phyloP scores from a whole-genome alignment of 1,284 basidiomycete species.

The Neolentinus lepideus region DNA sequence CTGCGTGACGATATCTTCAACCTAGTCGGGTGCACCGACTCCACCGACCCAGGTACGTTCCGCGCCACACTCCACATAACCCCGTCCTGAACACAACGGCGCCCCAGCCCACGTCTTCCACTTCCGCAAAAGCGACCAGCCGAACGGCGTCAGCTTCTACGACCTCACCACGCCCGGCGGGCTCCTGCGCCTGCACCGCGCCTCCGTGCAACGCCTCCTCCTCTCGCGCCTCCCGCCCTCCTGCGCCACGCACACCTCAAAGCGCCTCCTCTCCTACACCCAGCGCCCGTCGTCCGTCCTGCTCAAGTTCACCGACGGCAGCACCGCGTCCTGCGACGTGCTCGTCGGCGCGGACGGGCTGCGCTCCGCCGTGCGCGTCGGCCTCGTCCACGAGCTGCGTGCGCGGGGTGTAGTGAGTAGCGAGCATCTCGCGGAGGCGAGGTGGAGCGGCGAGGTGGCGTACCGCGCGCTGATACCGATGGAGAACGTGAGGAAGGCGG shows the following conservation, averaged over 20 bases:
- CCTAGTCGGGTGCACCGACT: neutral
- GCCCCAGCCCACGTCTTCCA: constrained; percentile 21
- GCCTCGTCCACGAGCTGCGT: neutral
- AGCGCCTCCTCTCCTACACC: constrained; percentile 31
- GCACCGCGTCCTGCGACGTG: neutral
- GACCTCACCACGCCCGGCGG: constrained; percentile 27
- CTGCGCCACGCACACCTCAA: constrained; percentile 26
- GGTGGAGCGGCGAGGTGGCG: constrained; percentile 31
- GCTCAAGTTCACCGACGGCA: neutral
- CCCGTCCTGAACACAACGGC: neutral
- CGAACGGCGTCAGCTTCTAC: constrained; percentile 21
- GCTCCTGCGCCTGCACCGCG: constrained; percentile 32
- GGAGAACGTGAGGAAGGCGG: constrained; percentile 22
- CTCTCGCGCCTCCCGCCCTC: constrained; percentile 24
- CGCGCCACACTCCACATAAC: neutral
- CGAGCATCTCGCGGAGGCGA: constrained; percentile 13
- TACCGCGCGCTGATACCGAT: constrained; percentile 33
- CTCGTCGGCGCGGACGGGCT: constrained; percentile 3
- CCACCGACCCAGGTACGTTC: neutral
- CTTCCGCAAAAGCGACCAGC: constrained; percentile 26
- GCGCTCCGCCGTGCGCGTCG: neutral
- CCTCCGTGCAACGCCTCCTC: constrained; percentile 34
- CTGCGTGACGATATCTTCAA: constrained; percentile 17
- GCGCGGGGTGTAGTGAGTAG: neutral
- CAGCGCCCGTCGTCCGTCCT: constrained; percentile 11